Percentiles rank a stretch among this genome's conserved stretches.
Conservation (phyloP, 371 early-diverging fungal species). For the Rhizopus delemar region DNA sequence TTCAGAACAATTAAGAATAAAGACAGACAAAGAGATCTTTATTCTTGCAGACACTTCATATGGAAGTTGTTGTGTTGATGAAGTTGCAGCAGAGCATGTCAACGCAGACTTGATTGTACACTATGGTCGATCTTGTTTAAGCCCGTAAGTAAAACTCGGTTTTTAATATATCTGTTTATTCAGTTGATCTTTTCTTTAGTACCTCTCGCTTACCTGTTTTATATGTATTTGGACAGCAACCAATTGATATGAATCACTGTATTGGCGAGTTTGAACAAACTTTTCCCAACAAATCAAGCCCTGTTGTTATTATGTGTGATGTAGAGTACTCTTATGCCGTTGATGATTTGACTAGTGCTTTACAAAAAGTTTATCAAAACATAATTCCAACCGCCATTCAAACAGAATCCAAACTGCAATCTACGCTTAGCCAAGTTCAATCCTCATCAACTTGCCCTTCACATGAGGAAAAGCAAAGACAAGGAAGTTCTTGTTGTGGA, state of each 20-base stretch:
- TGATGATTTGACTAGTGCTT: slow-evolving; percentile 38
- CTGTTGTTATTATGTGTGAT: slow-evolving; percentile 75
- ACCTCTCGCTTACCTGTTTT: slow-evolving; percentile 80
- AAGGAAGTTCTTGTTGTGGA: slow-evolving; percentile 19
- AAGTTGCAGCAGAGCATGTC: slow-evolving; percentile 92
- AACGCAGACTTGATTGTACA: slow-evolving; percentile 85
- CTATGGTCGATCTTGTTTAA: slow-evolving; percentile 90
- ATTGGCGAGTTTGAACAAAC: slow-evolving; percentile 42
- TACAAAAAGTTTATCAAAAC: slow-evolving; percentile 28
- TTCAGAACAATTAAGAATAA: slow-evolving; percentile 48
- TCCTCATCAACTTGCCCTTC: background rate
- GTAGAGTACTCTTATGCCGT: slow-evolving; percentile 70
- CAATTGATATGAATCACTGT: slow-evolving; percentile 64
- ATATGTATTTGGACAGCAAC: slow-evolving; percentile 81
- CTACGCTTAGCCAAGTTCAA: slow-evolving; percentile 14
- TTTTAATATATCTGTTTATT: no score
- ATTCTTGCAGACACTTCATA: slow-evolving; percentile 93
- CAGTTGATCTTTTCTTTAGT: slow-evolving; percentile 26
- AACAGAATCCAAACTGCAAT: slow-evolving; percentile 50
- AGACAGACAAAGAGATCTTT: slow-evolving; percentile 57
- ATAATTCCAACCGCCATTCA: slow-evolving; percentile 56
- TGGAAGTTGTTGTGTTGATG: slow-evolving; percentile 96
- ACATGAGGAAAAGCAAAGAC: slow-evolving; percentile 9
- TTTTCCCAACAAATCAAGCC: slow-evolving; percentile 40
- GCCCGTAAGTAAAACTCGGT: slow-evolving; percentile 58